Base-by-base conservation (phyloP, 2,329 filamentous ascomycete species). In the Magnaporthales sp. region DNA sequence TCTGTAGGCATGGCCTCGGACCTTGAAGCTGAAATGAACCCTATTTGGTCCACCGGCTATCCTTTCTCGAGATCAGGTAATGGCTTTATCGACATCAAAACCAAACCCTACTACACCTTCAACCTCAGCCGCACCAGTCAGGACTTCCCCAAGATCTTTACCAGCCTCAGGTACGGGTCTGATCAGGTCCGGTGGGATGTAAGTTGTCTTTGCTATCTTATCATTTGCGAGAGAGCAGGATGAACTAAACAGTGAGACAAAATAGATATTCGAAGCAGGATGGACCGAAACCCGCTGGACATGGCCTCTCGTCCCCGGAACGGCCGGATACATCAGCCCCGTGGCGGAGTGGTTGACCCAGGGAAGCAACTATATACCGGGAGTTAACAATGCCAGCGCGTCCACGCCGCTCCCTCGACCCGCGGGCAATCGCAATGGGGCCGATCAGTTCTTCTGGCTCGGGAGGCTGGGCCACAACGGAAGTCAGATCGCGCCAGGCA, bases 401-500 rank as follows among this genome's bases (percentile, higher is more conserved):
- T 11, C 29, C 30, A 24, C 38, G n/a, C 62, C 62, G 30, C 11
- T 63, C 22, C 19, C 31, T 19, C 22, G 30, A 22, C 38, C 38
- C 38, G 38, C 38, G 6, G 38, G 38, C 9, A 7, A n/a, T 19
- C 38, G 38, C 38, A 15, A 51, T 19, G 38, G 8, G 38, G 6
- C 3, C 19, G 19, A 10, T 19, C 38, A 51, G 19, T 71, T 64
- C 54, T 68, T 67, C 67, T 71, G 70, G 69, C 64, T 70, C 4
- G 70, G 70, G 11, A 65, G 63, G 2, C 62, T 71, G 13, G 68
- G 64, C 62, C 38, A 63, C 64, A 70, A 71, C 54, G 69, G 77
- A 72, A 31, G 80, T 75, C 68, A 70, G 70, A 58, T 72, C 75
- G 30, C 72, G 74, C 46, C 76, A 75, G n/a, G 75, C 73, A 51